phyloP scores from a whole-genome alignment of 805 yeast genomes.

The Candida corydali region DNA sequence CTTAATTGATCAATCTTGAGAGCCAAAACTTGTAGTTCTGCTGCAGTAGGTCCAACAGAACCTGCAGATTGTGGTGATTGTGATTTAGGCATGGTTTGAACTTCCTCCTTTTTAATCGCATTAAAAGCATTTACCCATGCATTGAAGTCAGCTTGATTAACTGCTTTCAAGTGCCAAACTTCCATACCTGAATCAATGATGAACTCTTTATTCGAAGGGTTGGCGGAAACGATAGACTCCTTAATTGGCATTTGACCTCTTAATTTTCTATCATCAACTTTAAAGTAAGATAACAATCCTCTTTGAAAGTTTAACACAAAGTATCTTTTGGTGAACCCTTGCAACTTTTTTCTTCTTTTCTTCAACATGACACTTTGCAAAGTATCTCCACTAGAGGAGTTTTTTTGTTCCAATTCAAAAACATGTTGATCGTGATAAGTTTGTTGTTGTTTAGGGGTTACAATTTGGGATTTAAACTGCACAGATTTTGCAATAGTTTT shows the following conservation, averaged over 20 bases:
- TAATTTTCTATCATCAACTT: constrained; percentile 64
- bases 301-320: constrained; percentile 79
- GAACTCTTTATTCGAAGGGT: constrained; percentile 60
- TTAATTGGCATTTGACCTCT: constrained; percentile 91
- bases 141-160: constrained; percentile 59
- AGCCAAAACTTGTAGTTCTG: constrained; percentile 17
- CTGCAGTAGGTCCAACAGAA: constrained; percentile 1
- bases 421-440: constrained; percentile 6
- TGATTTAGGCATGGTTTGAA: not conserved
- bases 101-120: constrained; percentile 32
- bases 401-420: constrained; percentile 5
- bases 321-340: constrained; percentile 82
- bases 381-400: constrained; percentile 56
- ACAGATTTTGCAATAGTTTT: constrained; percentile 81
- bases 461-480: constrained; percentile 47
- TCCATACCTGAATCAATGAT: constrained; percentile 94
- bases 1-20: constrained; percentile 19
- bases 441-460: constrained; percentile 2
- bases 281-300: constrained; percentile 81
- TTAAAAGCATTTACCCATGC: constrained; percentile 83
- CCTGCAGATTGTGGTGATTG: not conserved
- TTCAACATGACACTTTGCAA: constrained; percentile 77
- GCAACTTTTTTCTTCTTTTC: constrained; percentile 73
- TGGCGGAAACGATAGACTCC: constrained; percentile 79
- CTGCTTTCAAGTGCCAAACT: constrained; percentile 82